Conservation (phyloP, 768 basidiomycete species). For the Mycena indigotica region DNA sequence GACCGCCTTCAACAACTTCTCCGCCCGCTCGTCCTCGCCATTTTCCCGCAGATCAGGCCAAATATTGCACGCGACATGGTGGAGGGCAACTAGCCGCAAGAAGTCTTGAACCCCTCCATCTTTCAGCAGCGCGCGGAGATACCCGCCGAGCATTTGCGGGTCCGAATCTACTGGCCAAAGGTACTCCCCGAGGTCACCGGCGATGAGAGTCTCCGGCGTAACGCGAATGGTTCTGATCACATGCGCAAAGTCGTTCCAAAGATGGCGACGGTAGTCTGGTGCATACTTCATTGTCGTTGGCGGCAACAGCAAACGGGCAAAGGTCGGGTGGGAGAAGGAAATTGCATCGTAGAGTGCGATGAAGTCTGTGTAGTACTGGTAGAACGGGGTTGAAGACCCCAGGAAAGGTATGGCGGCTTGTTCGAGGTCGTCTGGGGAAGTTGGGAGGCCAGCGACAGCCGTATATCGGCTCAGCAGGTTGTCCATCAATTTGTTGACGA, state of each 20-base stretch:
- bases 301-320: constrained; percentile 73
- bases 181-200: constrained; percentile 57
- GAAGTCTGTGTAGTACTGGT: constrained; percentile 92
- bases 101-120: constrained; percentile 56
- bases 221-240: constrained; percentile 61
- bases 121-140: constrained; percentile 58
- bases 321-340: constrained; percentile 81
- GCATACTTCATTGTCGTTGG: constrained; percentile 78
- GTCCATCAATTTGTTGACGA: constrained; percentile 61
- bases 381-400: constrained; percentile 77
- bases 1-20: constrained; percentile 54
- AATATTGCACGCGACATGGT: constrained; percentile 75
- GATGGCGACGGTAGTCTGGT: constrained; percentile 76
- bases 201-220: constrained; percentile 53
- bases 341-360: constrained; percentile 87
- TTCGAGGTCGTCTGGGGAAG: constrained; percentile 46
- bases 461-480: constrained; percentile 60
- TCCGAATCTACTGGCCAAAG: constrained; percentile 73
- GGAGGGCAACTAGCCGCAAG: constrained; percentile 66
- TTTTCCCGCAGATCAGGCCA: constrained; percentile 61
- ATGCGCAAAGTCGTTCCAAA: constrained; percentile 82
- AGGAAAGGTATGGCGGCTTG: constrained; percentile 58
- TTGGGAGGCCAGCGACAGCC: constrained; percentile 29
- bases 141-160: constrained; percentile 61
- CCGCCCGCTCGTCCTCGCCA: constrained; percentile 38